phyloP scores from a whole-genome alignment of 2,329 filamentous ascomycete genomes.

The Phyllosticta capitalensis region DNA sequence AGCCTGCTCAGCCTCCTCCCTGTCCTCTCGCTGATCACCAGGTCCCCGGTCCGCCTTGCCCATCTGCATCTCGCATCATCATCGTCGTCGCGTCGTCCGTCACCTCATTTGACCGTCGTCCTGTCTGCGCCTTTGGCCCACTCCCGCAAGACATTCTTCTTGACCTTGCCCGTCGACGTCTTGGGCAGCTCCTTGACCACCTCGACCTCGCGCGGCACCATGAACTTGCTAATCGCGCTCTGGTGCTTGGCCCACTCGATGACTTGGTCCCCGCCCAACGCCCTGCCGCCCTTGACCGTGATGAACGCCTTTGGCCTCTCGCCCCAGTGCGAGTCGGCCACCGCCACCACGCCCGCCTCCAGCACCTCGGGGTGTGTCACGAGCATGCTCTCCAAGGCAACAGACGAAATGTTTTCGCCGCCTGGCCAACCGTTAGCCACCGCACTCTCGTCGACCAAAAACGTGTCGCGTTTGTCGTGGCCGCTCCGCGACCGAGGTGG shows the following conservation, averaged over 20 bases:
- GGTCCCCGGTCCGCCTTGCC: constrained; percentile 5
- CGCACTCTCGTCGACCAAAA: neutral
- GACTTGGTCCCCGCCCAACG: constrained; percentile 54
- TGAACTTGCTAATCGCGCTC: constrained; percentile 78
- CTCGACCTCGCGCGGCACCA: constrained; percentile 67
- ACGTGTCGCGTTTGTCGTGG: neutral
- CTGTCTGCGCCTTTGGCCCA: constrained; percentile 57
- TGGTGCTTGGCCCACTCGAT: constrained; percentile 79
- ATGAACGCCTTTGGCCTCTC: constrained; percentile 93
- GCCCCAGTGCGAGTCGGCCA: constrained; percentile 85
- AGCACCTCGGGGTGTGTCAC: constrained; percentile 80
- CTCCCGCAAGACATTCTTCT: constrained; percentile 84
- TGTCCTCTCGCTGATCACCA: constrained; percentile 2
- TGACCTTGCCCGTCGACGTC: constrained; percentile 92
- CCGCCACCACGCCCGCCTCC: constrained; percentile 82
- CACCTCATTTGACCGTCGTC: constrained; percentile 4
- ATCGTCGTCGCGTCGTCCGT: neutral
- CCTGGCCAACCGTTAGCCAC: constrained; percentile 40
- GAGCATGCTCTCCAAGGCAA: constrained; percentile 84
- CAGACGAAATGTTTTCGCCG: constrained; percentile 92
- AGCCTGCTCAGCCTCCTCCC: constrained; percentile 6
- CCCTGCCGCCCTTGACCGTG: constrained; percentile 62
- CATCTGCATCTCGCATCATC: neutral
- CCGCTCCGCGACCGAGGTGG: neutral
- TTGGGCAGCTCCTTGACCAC: constrained; percentile 85